Conservation (phyloP, 2,329 filamentous ascomycete species). For the Sphaerulina musiva region DNA sequence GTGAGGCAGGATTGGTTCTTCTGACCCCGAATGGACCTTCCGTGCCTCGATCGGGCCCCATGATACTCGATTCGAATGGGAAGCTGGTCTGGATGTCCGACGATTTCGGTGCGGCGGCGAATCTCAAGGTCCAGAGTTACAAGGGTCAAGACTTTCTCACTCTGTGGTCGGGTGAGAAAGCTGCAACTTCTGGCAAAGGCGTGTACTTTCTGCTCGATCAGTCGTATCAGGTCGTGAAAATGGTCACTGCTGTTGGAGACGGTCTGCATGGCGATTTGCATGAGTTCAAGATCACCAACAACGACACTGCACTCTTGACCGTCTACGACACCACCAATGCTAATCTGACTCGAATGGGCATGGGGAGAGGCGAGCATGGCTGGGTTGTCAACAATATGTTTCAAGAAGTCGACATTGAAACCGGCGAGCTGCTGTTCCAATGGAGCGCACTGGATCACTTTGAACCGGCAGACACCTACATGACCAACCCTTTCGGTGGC, state of each 20-base stretch:
- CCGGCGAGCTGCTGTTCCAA: conserved; percentile 36
- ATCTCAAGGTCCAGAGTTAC: conserved; percentile 33
- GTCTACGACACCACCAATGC: conserved; percentile 36
- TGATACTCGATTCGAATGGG: conserved; percentile 33
- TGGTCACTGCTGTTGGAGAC: conserved; percentile 28
- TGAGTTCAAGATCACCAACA: conserved; percentile 40
- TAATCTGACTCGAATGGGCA: conserved; percentile 25
- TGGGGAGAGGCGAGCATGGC: conserved; percentile 28
- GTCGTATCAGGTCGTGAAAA: conserved; percentile 25
- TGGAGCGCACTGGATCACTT: conserved; percentile 38
- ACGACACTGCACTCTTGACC: conserved; percentile 41
- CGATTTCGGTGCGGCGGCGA: conserved; percentile 28
- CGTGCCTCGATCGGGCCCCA: conserved; percentile 29
- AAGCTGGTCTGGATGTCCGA: conserved; percentile 33
- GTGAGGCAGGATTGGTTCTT: conserved; percentile 28
- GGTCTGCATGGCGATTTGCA: conserved; percentile 37
- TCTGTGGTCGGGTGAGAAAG: conserved; percentile 37
- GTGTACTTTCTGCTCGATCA: conserved; percentile 34
- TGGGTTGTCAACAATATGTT: conserved; percentile 42
- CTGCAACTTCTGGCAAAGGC: conserved; percentile 32
- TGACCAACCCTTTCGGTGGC: conserved; percentile 37
- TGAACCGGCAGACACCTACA: conserved; percentile 26
- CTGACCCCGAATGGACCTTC: conserved; percentile 30
- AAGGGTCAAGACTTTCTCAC: conserved; percentile 35
- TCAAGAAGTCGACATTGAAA: conserved; percentile 41